Evolutionary conservation across 345 rosid genomes (phyloP), one percentile per base, ranked within the genome.

Genomic region (Turritis glabra): DNA sequence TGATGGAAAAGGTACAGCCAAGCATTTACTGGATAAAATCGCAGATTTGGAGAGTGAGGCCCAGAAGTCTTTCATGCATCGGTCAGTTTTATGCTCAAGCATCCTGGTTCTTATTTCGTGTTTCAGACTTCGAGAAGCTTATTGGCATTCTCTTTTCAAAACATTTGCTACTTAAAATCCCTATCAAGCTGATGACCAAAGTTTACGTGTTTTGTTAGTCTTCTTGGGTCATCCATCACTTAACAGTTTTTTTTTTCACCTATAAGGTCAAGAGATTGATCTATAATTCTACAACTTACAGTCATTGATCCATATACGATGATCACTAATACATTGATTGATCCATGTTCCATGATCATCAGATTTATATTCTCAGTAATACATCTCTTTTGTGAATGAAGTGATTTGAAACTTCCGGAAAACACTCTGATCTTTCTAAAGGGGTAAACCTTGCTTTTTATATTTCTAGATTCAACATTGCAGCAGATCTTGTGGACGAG

Each of bases 51-150:
- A 95, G 81, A 83, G 87, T 68, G 96, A 95, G 80, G 99, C 99
- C 33, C 98, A 95, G 76, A 92, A 95, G 82, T 92, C 98, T 66
- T 95, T 95, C 80, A 92, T 95, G 99, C 99, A 95, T 72, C 84
- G 99, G 99, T 92, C 64, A 78, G 92, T 84, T 17, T 69, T 71
- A 69, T 69, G 72, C 61, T 74, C 54, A 50, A 14, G 37, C 58
- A 74, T 63, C 17, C 17, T 75, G 29, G 29, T 21, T 51, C 71
- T 51, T 46, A 32, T 47, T 54, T 59, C 30, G 21, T 27, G 58
- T 51, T 52, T 40, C 61, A 62, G 58, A 72, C 58, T 30, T 48
- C 1, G 23, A 43, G 60, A 67, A 44, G 27, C 43, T 35, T 75
- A 51, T 17, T 40, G 54, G 46, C 26, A 66, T 59, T 51, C 2